Percentiles rank a stretch among this genome's conserved stretches.
Evolutionary conservation across 2,329 filamentous ascomycete genomes (phyloP).

Genomic region (Botryotinia convoluta): DNA sequence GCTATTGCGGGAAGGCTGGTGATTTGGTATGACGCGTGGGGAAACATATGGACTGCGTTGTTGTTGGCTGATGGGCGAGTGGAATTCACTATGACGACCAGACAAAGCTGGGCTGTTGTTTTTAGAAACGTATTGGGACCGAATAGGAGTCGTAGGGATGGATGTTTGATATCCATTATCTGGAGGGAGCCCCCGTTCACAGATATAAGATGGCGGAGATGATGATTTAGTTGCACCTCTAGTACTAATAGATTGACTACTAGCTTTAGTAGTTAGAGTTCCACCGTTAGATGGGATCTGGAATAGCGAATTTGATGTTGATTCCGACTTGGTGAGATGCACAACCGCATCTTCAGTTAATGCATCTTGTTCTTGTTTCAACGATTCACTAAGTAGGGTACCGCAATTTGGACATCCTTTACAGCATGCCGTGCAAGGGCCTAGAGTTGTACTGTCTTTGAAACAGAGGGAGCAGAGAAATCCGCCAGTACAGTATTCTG

Average conservation of each 20-base stretch:
- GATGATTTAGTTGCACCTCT: neutral
- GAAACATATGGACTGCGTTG: neutral
- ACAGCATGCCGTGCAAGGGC: neutral
- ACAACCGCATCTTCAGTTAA: neutral
- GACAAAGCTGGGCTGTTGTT: neutral
- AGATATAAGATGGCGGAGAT: neutral
- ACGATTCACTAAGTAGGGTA: neutral
- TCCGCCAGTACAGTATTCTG: neutral
- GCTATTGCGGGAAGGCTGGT: neutral
- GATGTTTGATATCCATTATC: neutral
- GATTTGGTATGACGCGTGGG: neutral
- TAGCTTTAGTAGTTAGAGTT: neutral
- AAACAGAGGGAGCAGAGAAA: neutral
- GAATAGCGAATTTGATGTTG: neutral
- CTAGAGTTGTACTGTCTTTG: neutral
- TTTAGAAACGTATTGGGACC: neutral
- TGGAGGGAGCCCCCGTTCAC: neutral
- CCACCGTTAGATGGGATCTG: neutral
- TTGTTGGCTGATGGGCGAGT: slow-evolving; percentile 1
- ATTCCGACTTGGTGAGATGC: neutral
- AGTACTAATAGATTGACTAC: neutral
- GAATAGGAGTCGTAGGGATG: neutral
- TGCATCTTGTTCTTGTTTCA: neutral
- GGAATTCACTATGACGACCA: neutral
- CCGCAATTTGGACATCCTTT: neutral